These are phyloP conservation scores for Astragalus glycyphyllos DNA, from an alignment of 306 rosid genomes.

Conservation along the genomic window DNA sequence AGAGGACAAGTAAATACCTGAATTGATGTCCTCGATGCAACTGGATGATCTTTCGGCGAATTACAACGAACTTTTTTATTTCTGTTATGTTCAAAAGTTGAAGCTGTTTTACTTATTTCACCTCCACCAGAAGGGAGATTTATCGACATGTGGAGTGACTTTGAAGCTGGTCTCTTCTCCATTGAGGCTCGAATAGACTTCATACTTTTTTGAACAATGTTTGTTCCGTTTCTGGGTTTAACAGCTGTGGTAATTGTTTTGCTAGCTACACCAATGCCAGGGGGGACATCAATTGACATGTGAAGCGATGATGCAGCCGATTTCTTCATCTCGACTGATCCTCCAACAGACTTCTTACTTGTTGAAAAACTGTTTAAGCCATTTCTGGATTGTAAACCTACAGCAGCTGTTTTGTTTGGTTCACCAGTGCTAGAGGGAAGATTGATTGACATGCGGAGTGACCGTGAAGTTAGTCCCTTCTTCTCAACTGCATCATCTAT, in stretches of 20 bases:
- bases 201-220: slow-evolving; percentile 45
- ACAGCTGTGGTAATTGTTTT: slow-evolving; percentile 40
- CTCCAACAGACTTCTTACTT: slow-evolving; percentile 51
- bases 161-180: slow-evolving; percentile 52
- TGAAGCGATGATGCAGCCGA: slow-evolving; percentile 51
- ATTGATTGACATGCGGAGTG: slow-evolving; percentile 66
- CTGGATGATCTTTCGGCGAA: slow-evolving; percentile 45
- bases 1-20: slow-evolving; percentile 50
- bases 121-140: slow-evolving; percentile 51
- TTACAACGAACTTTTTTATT: slow-evolving; percentile 35
- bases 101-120: slow-evolving; percentile 52
- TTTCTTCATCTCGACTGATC: slow-evolving; percentile 47
- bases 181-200: slow-evolving; percentile 41
- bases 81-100: slow-evolving; percentile 49
- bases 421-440: slow-evolving; percentile 47
- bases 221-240: slow-evolving; percentile 40
- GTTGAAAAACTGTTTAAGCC: slow-evolving; percentile 40
- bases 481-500: slow-evolving; percentile 45
- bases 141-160: slow-evolving; percentile 69
- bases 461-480: slow-evolving; percentile 49
- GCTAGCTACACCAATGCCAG: slow-evolving; percentile 48
- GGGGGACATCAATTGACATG: slow-evolving; percentile 59
- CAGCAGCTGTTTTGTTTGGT: slow-evolving; percentile 48
- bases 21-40: slow-evolving; percentile 38
- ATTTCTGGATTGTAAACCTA: slow-evolving; percentile 35